These are phyloP conservation scores for Volvariella surrecta DNA, from an alignment of 1,284 basidiomycete genomes.

Conservation along the genomic window DNA sequence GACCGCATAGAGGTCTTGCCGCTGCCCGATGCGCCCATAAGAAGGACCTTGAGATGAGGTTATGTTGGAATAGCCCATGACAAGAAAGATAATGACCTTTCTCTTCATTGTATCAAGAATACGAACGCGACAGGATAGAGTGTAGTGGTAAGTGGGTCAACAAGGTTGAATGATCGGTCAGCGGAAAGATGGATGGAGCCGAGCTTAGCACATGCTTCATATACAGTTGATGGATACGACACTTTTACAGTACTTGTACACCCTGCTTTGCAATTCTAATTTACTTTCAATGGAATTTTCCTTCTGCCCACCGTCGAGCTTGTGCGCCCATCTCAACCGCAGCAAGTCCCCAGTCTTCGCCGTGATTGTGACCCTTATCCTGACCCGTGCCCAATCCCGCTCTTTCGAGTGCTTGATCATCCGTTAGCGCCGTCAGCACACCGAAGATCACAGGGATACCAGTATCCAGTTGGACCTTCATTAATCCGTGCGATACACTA, in stretches of 20 bases:
- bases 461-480: slow-evolving; percentile 90
- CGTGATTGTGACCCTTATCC: slow-evolving; percentile 83
- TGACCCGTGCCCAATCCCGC: slow-evolving; percentile 71
- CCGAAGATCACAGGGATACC: slow-evolving; percentile 97
- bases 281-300: slow-evolving; percentile 43
- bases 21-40: slow-evolving; percentile 92
- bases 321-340: slow-evolving; percentile 90
- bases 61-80: slow-evolving; percentile 7
- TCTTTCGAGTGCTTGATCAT: slow-evolving; percentile 91
- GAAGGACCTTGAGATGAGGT: slow-evolving; percentile 54
- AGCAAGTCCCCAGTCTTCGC: slow-evolving; percentile 93
- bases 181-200: slow-evolving; percentile 3
- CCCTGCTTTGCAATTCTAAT: neutral
- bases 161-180: slow-evolving; percentile 11
- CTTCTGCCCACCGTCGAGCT: slow-evolving; percentile 66
- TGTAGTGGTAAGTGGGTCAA: slow-evolving; percentile 10
- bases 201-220: neutral
- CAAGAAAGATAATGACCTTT: slow-evolving; percentile 30
- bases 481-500: slow-evolving; percentile 85
- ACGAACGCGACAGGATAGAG: slow-evolving; percentile 6
- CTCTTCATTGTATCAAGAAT: slow-evolving; percentile 37
- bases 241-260: slow-evolving; percentile 4
- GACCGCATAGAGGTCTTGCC: slow-evolving; percentile 97
- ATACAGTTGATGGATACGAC: slow-evolving; percentile 3
- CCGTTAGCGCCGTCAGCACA: slow-evolving; percentile 87